Conservation (phyloP, 2,329 filamentous ascomycete genomes). For the Neodidymelliopsis sp. region DNA sequence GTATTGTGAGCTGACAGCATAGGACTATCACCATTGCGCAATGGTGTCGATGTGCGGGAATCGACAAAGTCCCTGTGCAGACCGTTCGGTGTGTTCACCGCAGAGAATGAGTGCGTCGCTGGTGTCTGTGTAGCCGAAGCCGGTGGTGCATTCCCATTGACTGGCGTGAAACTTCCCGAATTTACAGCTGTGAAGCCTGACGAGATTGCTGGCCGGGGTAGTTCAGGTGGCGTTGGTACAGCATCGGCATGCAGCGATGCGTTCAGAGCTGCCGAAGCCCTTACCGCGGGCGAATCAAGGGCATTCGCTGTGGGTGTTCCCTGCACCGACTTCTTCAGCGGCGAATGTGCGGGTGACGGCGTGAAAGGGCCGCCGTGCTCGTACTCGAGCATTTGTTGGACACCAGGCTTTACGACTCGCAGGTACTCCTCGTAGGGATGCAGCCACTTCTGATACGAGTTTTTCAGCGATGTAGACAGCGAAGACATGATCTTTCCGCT, state of each 20-base stretch:
- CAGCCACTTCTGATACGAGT: conserved; percentile 97
- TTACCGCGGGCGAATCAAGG: conserved; percentile 72
- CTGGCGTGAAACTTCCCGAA: conserved; percentile 66
- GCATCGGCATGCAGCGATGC: conserved; percentile 58
- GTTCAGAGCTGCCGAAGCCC: conserved; percentile 64
- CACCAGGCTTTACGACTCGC: conserved; percentile 86
- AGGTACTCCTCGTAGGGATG: conserved; percentile 97
- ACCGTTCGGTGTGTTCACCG: conserved; percentile 63
- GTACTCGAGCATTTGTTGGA: conserved; percentile 93
- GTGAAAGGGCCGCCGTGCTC: conserved; percentile 94
- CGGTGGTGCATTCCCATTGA: conserved; percentile 60
- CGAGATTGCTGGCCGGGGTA: conserved; percentile 58
- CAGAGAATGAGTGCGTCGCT: conserved; percentile 58
- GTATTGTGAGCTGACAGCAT: conserved; percentile 70
- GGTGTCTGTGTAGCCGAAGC: conserved; percentile 30
- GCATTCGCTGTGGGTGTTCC: conserved; percentile 60
- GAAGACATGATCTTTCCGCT: conserved; percentile 99
- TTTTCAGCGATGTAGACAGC: conserved; percentile 94
- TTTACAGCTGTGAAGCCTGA: conserved; percentile 80
- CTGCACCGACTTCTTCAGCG: conserved; percentile 66
- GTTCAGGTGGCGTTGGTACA: conserved; percentile 60
- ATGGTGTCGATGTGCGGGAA: conserved; percentile 64
- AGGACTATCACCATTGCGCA: conserved; percentile 69
- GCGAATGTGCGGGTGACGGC: conserved; percentile 75
- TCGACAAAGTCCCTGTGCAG: conserved; percentile 61